Evolutionary conservation across 108 stramenopile genomes (phyloP), one percentile per base, ranked within the genome.

Genomic region (Stephanodiscus minutulus): DNA sequence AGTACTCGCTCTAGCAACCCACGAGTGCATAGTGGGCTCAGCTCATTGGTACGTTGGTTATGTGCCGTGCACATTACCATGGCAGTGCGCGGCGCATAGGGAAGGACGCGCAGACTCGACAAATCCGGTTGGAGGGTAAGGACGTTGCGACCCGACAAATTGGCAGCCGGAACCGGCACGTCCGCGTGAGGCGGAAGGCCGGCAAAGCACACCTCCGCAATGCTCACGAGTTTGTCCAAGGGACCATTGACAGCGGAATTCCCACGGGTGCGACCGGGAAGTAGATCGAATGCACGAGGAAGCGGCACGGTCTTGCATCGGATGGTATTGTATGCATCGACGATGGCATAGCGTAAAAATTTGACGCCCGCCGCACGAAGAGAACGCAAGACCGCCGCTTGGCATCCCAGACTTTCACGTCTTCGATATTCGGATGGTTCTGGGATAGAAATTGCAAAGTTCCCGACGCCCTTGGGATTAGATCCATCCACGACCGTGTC

Each of bases 11-110:
- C 52, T 18, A 94, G 75, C 53, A 90, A 55, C 31, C 83, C 80
- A 39, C 93, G 79, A n/a, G 89, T 84, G 65, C 90, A 91, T 4
- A 85, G 76, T n/a, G 82, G 85, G 66, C 86, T 87, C 60, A 85
- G 43, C 13, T 77, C 61, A n/a, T 73, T 52, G 1, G 85, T 79
- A 6, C 57, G 64, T 52, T 82, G 87, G 76, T 94, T 79, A 36
- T 82, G 68, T 18, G 84, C 76, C 29, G 78, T 82, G 17, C 83
- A 86, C 76, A 94, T 79, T 2, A 91, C 74, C 60, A 94, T 72
- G 20, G 93, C 93, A 5, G 90, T 86, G 22, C 79, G 77, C 28
- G 83, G 77, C 20, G 86, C 77, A 52, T 94, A 94, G 15, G 93
- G 93, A 43, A 94, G 77, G 12, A 86, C 66, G 20, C 87, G 78